These are phyloP conservation scores for Neurospora sp. DNA, from an alignment of 495 filamentous ascomycete species.

Conservation along the genomic window DNA sequence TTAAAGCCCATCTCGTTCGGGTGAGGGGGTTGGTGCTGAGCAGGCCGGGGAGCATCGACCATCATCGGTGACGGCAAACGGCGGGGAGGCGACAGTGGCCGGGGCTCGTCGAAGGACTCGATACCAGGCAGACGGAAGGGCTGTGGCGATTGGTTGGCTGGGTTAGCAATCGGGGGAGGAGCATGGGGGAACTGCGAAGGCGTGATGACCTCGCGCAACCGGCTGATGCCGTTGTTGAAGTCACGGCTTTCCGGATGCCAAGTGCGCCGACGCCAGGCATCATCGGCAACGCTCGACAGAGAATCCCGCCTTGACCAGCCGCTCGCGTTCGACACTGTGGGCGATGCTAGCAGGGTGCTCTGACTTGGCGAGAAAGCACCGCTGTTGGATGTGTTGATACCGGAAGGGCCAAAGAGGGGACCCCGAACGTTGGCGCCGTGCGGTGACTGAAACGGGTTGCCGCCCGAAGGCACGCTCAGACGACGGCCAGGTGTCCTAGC, in stretches of 20 bases:
- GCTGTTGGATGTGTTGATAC: constrained; percentile 39
- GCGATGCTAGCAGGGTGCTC: constrained; percentile 53
- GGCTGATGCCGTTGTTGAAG: constrained; percentile 27
- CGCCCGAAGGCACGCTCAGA: constrained; percentile 69
- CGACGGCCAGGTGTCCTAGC: constrained; percentile 59
- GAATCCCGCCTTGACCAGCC: constrained; percentile 54
- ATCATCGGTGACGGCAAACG: constrained; percentile 60
- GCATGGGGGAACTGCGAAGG: constrained; percentile 52
- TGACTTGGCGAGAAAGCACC: constrained; percentile 42
- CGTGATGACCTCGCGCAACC: constrained; percentile 42
- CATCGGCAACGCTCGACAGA: constrained; percentile 48
- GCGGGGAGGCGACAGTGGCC: constrained; percentile 51
- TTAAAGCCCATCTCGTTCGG: constrained; percentile 41
- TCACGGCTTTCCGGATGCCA: constrained; percentile 79
- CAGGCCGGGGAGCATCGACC: constrained; percentile 39
- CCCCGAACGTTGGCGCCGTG: constrained; percentile 47
- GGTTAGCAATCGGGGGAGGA: constrained; percentile 39
- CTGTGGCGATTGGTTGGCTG: constrained; percentile 17
- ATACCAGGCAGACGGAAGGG: constrained; percentile 70
- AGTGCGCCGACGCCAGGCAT: constrained; percentile 71
- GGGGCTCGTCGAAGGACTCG: constrained; percentile 74
- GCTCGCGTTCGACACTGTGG: constrained; percentile 53
- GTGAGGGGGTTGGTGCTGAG: constrained; percentile 30
- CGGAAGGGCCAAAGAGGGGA: constrained; percentile 47
- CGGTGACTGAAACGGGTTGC: constrained; percentile 63